These are phyloP conservation scores for Ascocoryne sarcoides DNA, from an alignment of 2,329 filamentous ascomycete genomes.

Conservation along the genomic window DNA sequence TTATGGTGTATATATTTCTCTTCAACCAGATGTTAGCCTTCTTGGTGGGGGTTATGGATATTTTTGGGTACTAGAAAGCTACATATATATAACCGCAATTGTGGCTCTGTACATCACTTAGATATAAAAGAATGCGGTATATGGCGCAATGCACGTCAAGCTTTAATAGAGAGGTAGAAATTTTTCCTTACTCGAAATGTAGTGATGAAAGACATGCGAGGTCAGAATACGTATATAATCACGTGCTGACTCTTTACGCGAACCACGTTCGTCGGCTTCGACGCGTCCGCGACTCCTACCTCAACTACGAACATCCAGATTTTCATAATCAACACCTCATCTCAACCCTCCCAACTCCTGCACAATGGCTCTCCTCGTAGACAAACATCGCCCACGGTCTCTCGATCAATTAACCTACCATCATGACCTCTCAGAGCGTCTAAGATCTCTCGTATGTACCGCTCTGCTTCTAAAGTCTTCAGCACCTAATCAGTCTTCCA, in stretches of 20 bases:
- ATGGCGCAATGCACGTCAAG: too few relatives aligned
- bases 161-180: too few relatives aligned
- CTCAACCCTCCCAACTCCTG: slow-evolving; percentile 1
- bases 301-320: background rate
- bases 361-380: slow-evolving; percentile 59
- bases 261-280: background rate
- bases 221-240: too few relatives aligned
- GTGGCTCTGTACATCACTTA: too few relatives aligned
- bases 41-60: too few relatives aligned
- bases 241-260: background rate
- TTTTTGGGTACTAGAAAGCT: too few relatives aligned
- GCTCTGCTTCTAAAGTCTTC: background rate
- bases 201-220: too few relatives aligned
- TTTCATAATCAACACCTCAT: background rate
- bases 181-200: too few relatives aligned
- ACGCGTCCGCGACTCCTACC: background rate
- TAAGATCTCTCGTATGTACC: slow-evolving; percentile 68
- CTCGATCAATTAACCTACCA: slow-evolving; percentile 81
- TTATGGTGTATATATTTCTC: too few relatives aligned
- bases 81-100: too few relatives aligned
- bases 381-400: slow-evolving; percentile 64
- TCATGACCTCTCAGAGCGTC: slow-evolving; percentile 73
- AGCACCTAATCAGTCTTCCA: slow-evolving; percentile 31
- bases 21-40: too few relatives aligned
- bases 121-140: too few relatives aligned